phyloP scores from a whole-genome alignment of 768 basidiomycete genomes.

The Xerocomus potaroensis region DNA sequence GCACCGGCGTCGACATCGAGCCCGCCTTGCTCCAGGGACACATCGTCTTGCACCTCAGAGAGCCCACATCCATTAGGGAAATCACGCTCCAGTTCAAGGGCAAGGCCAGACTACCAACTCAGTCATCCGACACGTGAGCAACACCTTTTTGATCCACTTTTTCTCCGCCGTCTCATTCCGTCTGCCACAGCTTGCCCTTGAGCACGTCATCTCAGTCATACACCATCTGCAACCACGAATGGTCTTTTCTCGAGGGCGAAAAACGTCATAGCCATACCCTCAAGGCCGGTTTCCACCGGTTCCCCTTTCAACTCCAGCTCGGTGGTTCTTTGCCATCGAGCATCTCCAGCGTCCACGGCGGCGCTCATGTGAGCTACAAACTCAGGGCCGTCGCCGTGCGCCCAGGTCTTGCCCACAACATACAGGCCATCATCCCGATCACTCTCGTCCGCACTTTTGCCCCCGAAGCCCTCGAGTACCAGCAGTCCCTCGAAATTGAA shows the following conservation, averaged over 20 bases:
- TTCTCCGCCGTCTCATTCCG: neutral
- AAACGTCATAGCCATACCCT: slow-evolving; percentile 79
- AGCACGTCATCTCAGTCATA: slow-evolving; percentile 45
- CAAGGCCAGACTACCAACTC: slow-evolving; percentile 67
- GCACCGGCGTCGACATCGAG: slow-evolving; percentile 80
- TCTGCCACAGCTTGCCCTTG: slow-evolving; percentile 16
- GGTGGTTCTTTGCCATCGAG: slow-evolving; percentile 84
- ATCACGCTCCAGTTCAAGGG: slow-evolving; percentile 82
- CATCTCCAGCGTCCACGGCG: slow-evolving; percentile 49
- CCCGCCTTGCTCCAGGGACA: slow-evolving; percentile 77
- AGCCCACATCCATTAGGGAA: slow-evolving; percentile 81
- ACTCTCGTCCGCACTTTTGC: slow-evolving; percentile 69
- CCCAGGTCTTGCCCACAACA: slow-evolving; percentile 66
- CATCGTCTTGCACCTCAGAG: slow-evolving; percentile 72
- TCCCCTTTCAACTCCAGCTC: slow-evolving; percentile 87
- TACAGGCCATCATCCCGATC: slow-evolving; percentile 59
- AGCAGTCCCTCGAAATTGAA: slow-evolving; percentile 92
- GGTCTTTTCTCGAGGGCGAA: slow-evolving; percentile 88
- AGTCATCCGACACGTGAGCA: slow-evolving; percentile 56
- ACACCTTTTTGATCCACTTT: slow-evolving; percentile 1
- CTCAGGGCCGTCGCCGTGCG: slow-evolving; percentile 82
- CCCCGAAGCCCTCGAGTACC: slow-evolving; percentile 87
- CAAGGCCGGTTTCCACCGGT: slow-evolving; percentile 91
- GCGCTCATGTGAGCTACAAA: slow-evolving; percentile 79
- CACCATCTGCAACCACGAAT: slow-evolving; percentile 76